These are phyloP conservation scores for Chaetomium cochliodes DNA, from an alignment of 495 filamentous ascomycete genomes.

Conservation along the genomic window DNA sequence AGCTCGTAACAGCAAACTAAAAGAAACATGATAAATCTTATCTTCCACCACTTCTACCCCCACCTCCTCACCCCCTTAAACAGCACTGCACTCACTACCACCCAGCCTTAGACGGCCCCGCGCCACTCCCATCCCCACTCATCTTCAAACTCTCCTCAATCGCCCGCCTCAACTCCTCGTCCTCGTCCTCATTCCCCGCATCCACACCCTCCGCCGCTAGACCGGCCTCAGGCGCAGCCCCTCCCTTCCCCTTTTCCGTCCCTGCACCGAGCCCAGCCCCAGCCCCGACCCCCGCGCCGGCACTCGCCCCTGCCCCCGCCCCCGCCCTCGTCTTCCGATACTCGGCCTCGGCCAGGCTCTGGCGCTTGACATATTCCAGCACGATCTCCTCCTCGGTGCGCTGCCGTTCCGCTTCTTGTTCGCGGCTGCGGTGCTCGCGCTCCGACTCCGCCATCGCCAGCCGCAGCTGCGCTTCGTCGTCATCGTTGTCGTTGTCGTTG, in stretches of 20 bases:
- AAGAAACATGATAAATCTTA: too few relatives aligned
- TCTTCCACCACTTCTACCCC: too few relatives aligned
- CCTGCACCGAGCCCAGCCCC: slow-evolving; percentile 23
- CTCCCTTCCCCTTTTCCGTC: slow-evolving; percentile 16
- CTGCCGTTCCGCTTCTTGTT: slow-evolving; percentile 42
- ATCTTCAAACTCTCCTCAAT: slow-evolving; percentile 50
- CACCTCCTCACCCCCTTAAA: too few relatives aligned
- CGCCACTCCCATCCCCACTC: slow-evolving; percentile 15
- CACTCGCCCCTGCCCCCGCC: slow-evolving; percentile 27
- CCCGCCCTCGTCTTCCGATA: slow-evolving; percentile 35
- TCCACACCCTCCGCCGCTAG: slow-evolving; percentile 21
- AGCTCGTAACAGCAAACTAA: neutral
- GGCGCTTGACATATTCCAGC: slow-evolving; percentile 73
- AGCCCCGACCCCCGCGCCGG: slow-evolving; percentile 11
- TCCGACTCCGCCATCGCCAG: slow-evolving; percentile 52
- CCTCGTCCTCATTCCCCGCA: slow-evolving; percentile 40
- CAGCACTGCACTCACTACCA: too few relatives aligned
- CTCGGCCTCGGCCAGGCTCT: slow-evolving; percentile 67
- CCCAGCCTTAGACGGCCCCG: neutral
- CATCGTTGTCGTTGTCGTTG: slow-evolving; percentile 1
- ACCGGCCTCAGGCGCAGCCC: neutral
- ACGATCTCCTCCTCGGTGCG: slow-evolving; percentile 69
- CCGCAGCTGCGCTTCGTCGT: slow-evolving; percentile 44
- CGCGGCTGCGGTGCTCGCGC: slow-evolving; percentile 37
- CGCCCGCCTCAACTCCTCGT: slow-evolving; percentile 48